These are phyloP conservation scores for Mycosphaerella arachidis DNA, from an alignment of 2,329 filamentous ascomycete species.

Conservation along the genomic window DNA sequence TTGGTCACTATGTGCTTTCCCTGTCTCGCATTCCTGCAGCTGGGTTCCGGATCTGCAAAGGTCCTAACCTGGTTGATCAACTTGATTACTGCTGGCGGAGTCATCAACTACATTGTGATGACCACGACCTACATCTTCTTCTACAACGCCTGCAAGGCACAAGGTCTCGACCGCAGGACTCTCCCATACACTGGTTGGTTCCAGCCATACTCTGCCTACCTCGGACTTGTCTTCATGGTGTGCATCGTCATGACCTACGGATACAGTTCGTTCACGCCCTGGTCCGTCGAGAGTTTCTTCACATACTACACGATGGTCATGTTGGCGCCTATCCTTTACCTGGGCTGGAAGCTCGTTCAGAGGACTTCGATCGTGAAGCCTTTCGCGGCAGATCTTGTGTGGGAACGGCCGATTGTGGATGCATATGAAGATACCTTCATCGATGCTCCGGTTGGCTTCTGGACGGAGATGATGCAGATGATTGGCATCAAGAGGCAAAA, in stretches of 20 bases:
- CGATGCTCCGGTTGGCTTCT: slow-evolving; percentile 50
- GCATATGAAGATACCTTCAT: slow-evolving; percentile 52
- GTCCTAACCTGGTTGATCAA: slow-evolving; percentile 43
- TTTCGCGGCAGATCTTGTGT: slow-evolving; percentile 55
- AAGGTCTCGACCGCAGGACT: slow-evolving; percentile 48
- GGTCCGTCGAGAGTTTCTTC: slow-evolving; percentile 40
- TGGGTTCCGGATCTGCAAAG: slow-evolving; percentile 24
- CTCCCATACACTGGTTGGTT: slow-evolving; percentile 53
- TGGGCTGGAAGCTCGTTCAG: slow-evolving; percentile 62
- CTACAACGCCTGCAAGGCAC: slow-evolving; percentile 49
- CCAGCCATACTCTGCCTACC: slow-evolving; percentile 52
- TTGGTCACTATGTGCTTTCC: slow-evolving; percentile 38
- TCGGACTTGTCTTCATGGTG: slow-evolving; percentile 23
- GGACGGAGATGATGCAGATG: slow-evolving; percentile 49
- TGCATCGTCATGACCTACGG: slow-evolving; percentile 48
- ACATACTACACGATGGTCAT: slow-evolving; percentile 55
- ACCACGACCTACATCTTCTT: slow-evolving; percentile 54
- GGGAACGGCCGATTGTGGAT: slow-evolving; percentile 59
- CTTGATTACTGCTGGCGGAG: slow-evolving; percentile 50
- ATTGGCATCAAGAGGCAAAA: slow-evolving; percentile 32
- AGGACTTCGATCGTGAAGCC: slow-evolving; percentile 53
- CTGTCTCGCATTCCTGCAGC: slow-evolving; percentile 30
- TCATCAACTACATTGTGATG: slow-evolving; percentile 62
- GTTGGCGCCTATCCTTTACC: slow-evolving; percentile 50
- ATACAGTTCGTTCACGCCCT: slow-evolving; percentile 47